Evolutionary conservation across 495 filamentous ascomycete species (phyloP).

Genomic region (Oidiodendron maius): DNA sequence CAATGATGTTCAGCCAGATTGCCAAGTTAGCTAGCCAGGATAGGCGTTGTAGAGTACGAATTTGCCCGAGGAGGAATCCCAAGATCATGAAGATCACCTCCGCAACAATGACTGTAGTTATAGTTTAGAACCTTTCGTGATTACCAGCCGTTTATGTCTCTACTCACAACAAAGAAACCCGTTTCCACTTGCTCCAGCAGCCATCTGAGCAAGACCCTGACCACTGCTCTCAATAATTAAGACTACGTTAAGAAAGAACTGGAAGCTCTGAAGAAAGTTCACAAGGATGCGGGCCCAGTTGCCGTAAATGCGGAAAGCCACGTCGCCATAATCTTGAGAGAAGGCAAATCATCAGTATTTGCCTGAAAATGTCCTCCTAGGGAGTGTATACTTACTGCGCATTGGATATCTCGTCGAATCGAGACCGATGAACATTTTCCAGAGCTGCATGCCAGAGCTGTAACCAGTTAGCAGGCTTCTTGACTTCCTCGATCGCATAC

Average conservation of each 20-base stretch:
- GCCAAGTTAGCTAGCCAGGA: slow-evolving; percentile 50
- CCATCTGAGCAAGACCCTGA: slow-evolving; percentile 49
- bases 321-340: no score
- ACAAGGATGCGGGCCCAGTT: slow-evolving; percentile 39
- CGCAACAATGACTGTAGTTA: slow-evolving; percentile 42
- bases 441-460: slow-evolving; percentile 24
- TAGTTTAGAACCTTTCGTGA: no score
- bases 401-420: slow-evolving; percentile 46
- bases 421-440: slow-evolving; percentile 48
- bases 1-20: slow-evolving; percentile 47
- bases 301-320: slow-evolving; percentile 49
- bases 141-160: no score
- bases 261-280: slow-evolving; percentile 44
- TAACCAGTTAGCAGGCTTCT: not conserved
- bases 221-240: slow-evolving; percentile 48
- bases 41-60: slow-evolving; percentile 45
- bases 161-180: no score
- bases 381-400: not conserved
- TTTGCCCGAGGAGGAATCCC: slow-evolving; percentile 29
- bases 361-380: slow-evolving; percentile 29
- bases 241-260: slow-evolving; percentile 42
- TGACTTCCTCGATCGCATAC: no score
- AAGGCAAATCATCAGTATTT: no score
- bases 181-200: slow-evolving; percentile 15
- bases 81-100: slow-evolving; percentile 17